Conservation (phyloP, 495 filamentous ascomycete species). For the Rhypophila decipiens region DNA sequence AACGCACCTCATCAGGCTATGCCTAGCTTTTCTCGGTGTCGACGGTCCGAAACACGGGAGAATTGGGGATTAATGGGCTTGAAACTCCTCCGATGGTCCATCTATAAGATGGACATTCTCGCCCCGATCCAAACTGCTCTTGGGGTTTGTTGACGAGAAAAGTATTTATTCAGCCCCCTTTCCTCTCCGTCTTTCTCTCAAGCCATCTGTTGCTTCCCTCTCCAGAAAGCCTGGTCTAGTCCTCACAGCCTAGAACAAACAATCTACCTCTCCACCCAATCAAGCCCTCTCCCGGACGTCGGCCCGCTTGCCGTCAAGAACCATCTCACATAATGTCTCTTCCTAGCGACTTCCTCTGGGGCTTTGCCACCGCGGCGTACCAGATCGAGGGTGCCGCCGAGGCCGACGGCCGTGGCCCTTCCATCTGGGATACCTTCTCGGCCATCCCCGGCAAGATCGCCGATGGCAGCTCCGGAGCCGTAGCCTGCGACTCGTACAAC, state of each 20-base stretch:
- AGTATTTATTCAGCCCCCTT: conserved; percentile 3
- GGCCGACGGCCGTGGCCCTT: conserved; percentile 63
- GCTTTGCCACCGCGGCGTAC: conserved; percentile 76
- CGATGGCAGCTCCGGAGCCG: conserved; percentile 58
- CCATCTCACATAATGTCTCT: conserved; percentile 42
- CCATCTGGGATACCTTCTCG: conserved; percentile 76
- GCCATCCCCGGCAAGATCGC: conserved; percentile 68
- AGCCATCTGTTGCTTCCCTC: neutral
- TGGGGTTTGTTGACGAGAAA: neutral
- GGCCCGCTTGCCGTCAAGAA: neutral
- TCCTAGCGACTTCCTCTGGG: conserved; percentile 73
- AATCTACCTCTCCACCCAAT: neutral
- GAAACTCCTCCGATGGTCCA: conserved; percentile 13
- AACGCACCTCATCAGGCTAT: conserved; percentile 20
- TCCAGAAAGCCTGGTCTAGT: neutral
- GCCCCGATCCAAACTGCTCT: neutral
- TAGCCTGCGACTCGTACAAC: conserved; percentile 74
- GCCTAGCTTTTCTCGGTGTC: conserved; percentile 40
- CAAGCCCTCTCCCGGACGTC: neutral
- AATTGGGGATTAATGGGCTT: conserved; percentile 31
- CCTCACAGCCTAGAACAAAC: neutral
- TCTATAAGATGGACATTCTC: conserved; percentile 19
- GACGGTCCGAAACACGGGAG: conserved; percentile 43
- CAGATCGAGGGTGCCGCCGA: conserved; percentile 67
- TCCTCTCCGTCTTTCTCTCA: neutral